phyloP scores from a whole-genome alignment of 768 basidiomycete genomes.

The Porpolomopsis calyptriformis region DNA sequence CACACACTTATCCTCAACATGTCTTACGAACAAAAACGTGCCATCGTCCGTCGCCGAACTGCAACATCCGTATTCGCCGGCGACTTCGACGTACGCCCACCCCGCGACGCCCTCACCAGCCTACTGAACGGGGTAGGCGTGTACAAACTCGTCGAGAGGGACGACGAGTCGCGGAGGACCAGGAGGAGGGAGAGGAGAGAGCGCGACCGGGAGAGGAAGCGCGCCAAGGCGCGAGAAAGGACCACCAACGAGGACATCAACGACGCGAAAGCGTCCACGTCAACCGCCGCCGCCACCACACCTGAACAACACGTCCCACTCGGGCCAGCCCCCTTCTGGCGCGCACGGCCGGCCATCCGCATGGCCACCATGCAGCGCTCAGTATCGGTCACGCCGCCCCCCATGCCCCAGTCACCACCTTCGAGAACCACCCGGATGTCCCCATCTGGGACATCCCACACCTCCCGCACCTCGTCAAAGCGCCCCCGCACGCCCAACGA shows the following conservation, averaged over 20 bases:
- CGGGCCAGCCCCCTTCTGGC: conserved; percentile 43
- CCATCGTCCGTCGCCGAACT: conserved; percentile 49
- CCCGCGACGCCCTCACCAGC: conserved; percentile 70
- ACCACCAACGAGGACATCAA: conserved; percentile 11
- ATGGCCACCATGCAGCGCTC: conserved; percentile 62
- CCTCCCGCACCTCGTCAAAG: conserved; percentile 72
- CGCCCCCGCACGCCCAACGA: conserved; percentile 68
- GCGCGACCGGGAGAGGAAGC: conserved; percentile 41
- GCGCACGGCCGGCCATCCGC: conserved; percentile 60
- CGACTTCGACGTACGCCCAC: conserved; percentile 54
- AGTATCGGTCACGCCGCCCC: conserved; percentile 66
- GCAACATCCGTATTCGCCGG: conserved; percentile 73
- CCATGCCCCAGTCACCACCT: conserved; percentile 27
- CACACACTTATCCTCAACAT: conserved; percentile 9
- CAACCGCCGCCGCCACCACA: conserved; percentile 18
- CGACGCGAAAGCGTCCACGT: conserved; percentile 21
- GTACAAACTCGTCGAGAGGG: conserved; percentile 52
- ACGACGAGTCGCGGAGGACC: conserved; percentile 44
- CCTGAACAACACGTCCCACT: conserved; percentile 19
- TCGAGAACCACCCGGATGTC: conserved; percentile 70
- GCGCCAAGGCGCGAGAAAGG: conserved; percentile 26
- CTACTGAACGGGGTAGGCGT: conserved; percentile 65
- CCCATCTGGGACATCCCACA: conserved; percentile 64
- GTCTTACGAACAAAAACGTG: no score
- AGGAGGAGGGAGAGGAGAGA: conserved; percentile 47